Evolutionary conservation across 2,329 filamentous ascomycete species (phyloP), one percentile per base, ranked within the genome.

Genomic region (Cladosporium sp.): DNA sequence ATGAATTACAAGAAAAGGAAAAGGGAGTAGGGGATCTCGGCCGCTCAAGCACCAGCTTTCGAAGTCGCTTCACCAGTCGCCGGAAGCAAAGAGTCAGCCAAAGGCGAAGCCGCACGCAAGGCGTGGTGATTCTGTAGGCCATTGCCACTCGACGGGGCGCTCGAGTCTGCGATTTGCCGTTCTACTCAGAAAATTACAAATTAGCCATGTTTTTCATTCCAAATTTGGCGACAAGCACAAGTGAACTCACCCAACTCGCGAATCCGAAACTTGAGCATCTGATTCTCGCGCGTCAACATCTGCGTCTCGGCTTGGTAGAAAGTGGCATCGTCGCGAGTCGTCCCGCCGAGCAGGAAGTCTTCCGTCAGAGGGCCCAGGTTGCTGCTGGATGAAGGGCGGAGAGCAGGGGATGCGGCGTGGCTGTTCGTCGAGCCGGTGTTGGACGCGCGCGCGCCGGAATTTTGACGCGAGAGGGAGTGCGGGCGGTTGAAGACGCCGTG

Each of bases 301-400:
- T 89, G 85, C 1, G 86, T 89, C 70, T 92, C 88, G 4, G 87
- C 87, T 65, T 90, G 86, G 61, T 91, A 91, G 65, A 89, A 90
- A 1, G 85, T 84, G 56, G 79, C 84, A 65, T 91, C 87, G 61
- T 90, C 87, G 15, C 86, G 47, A 2, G n/a, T n/a, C n/a, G 68
- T 80, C n/a, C 79, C 80, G 32, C 32, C 32, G 1, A 86, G 74
- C 42, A 78, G 69, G 71, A 78, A 82, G 45, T 89, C 84, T 29
- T 77, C 78, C 4, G 58, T 61, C 42, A 60, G 36, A 2, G 60
- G 60, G 12, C 64, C 61, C 3, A 64, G 79, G 5, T 7, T 17
- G 74, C n/a, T n/a, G n/a, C 61, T 80, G 68, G 62, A 85, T 60
- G 65, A 77, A 66, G 59, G 86, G 71, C 60, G 81, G 78, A 63